Percentiles rank a stretch among this genome's conserved stretches.
phyloP scores from a whole-genome alignment of 345 rosid genomes.

The Rhizophora apiculata region DNA sequence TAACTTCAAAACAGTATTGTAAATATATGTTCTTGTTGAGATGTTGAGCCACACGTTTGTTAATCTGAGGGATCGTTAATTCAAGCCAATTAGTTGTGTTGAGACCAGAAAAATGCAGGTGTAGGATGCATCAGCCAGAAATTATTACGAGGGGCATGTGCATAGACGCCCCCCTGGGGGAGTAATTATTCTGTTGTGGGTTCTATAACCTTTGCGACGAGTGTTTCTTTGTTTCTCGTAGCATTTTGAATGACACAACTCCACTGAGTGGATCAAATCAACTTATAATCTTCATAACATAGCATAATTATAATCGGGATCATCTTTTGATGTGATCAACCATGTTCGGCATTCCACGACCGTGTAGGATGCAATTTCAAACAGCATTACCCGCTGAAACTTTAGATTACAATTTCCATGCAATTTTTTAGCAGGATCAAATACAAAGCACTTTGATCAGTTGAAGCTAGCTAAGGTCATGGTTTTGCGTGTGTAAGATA shows the following conservation, averaged over 20 bases:
- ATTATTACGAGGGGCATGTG: slow-evolving; percentile 28
- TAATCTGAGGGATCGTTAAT: slow-evolving; percentile 12
- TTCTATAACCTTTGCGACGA: slow-evolving; percentile 11
- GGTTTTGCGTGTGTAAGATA: no score
- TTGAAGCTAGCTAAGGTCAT: no score
- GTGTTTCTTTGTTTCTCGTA: neutral
- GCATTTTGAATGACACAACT: slow-evolving; percentile 13
- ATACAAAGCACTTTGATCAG: no score
- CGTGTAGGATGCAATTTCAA: no score
- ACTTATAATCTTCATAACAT: neutral
- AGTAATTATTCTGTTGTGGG: slow-evolving; percentile 22
- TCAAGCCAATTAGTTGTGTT: neutral
- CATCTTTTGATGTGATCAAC: no score
- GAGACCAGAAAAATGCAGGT: slow-evolving; percentile 14
- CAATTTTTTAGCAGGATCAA: no score
- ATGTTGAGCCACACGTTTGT: slow-evolving; percentile 33
- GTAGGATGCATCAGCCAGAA: slow-evolving; percentile 21
- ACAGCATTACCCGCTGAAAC: no score
- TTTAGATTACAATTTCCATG: no score
- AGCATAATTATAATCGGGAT: neutral
- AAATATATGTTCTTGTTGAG: neutral
- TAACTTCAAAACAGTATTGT: neutral
- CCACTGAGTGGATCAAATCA: neutral
- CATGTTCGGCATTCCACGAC: no score
- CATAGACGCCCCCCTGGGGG: slow-evolving; percentile 6